These are phyloP conservation scores for Sporothrix sp. DNA, from an alignment of 2,329 filamentous ascomycete species.

Conservation along the genomic window DNA sequence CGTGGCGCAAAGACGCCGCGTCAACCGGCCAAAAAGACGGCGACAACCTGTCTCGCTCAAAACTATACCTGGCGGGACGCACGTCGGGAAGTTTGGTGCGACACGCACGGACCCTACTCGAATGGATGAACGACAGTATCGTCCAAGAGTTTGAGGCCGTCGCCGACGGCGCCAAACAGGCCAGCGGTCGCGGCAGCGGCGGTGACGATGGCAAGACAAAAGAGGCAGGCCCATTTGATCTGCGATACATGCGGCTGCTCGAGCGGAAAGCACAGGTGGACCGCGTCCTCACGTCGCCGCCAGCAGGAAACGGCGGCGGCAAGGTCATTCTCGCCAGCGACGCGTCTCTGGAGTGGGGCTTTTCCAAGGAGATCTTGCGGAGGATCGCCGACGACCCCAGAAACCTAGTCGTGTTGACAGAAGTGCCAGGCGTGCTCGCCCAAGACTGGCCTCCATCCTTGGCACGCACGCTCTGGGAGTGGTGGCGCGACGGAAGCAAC, in stretches of 20 bases:
- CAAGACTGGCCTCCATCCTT: constrained; percentile 46
- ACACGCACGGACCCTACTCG: constrained; percentile 88
- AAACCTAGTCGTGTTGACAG: constrained; percentile 82
- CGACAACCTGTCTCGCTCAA: constrained; percentile 42
- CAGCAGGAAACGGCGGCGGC: constrained; percentile 38
- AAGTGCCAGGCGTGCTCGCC: constrained; percentile 47
- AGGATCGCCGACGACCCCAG: constrained; percentile 64
- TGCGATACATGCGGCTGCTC: constrained; percentile 72
- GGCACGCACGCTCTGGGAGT: constrained; percentile 68
- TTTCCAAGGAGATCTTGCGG: constrained; percentile 71
- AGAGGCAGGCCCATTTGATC: constrained; percentile 71
- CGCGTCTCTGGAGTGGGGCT: constrained; percentile 85
- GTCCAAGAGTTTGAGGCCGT: constrained; percentile 81
- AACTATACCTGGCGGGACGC: constrained; percentile 74
- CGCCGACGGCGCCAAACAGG: constrained; percentile 38
- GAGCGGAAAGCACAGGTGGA: constrained; percentile 75
- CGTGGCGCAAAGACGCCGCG: constrained; percentile 63
- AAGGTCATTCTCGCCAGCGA: constrained; percentile 88
- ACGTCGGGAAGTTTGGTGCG: constrained; percentile 83
- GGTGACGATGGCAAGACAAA: constrained; percentile 40
- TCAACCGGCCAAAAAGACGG: constrained; percentile 25
- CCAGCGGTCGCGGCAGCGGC: constrained; percentile 41
- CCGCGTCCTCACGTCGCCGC: constrained; percentile 52
- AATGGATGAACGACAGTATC: constrained; percentile 98
- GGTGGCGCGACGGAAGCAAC: constrained; percentile 49